Evolutionary conservation across 331 rosid species (phyloP).

Genomic region (Arachis monticola): DNA sequence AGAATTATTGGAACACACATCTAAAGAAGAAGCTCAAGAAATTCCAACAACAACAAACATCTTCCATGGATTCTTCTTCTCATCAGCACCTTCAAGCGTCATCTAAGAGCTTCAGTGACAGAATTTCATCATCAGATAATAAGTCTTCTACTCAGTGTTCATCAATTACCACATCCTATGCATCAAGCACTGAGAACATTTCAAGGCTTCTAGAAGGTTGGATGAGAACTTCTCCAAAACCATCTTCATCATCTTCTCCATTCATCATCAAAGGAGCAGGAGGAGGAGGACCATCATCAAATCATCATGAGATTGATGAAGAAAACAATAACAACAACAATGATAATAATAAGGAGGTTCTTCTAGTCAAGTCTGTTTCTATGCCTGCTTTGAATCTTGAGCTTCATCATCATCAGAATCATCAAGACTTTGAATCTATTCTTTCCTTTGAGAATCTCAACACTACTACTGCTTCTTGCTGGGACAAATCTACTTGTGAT

Average conservation of each 20-base stretch:
- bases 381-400: slow-evolving; percentile 28
- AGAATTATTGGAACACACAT: slow-evolving; percentile 97
- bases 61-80: slow-evolving; percentile 2
- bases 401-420: slow-evolving; percentile 12
- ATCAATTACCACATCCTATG: slow-evolving; percentile 50
- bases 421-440: slow-evolving; percentile 65
- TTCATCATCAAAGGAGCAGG: neutral
- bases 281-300: too few relatives aligned
- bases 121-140: slow-evolving; percentile 38
- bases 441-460: slow-evolving; percentile 71
- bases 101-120: slow-evolving; percentile 50
- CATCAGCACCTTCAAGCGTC: slow-evolving; percentile 40
- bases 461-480: slow-evolving; percentile 40
- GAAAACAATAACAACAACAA: slow-evolving; percentile 11
- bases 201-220: slow-evolving; percentile 93
- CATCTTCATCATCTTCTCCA: neutral
- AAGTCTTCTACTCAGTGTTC: neutral
- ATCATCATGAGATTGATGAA: neutral
- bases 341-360: too few relatives aligned
- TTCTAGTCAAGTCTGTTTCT: slow-evolving; percentile 41
- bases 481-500: slow-evolving; percentile 69
- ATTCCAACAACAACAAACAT: slow-evolving; percentile 65
- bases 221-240: slow-evolving; percentile 92
- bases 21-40: slow-evolving; percentile 94
- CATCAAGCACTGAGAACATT: slow-evolving; percentile 95